These are phyloP conservation scores for Lactifluus pinguis DNA, from an alignment of 768 basidiomycete species.

Conservation along the genomic window DNA sequence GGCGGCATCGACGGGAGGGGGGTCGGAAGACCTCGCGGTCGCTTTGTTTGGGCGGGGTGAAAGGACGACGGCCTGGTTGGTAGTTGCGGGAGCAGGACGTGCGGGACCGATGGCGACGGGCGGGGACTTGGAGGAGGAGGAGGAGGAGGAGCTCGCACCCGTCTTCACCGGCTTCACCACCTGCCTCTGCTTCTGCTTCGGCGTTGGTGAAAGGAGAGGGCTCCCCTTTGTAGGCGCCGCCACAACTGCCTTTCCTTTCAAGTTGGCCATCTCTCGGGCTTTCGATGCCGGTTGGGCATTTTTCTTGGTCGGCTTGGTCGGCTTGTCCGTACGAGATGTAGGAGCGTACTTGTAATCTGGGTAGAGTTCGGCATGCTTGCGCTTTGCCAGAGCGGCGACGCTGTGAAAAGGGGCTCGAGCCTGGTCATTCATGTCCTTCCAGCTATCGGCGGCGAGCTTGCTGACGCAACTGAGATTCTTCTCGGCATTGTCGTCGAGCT, in stretches of 20 bases:
- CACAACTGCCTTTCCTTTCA: constrained; percentile 28
- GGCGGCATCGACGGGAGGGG: neutral
- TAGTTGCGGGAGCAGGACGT: constrained; percentile 18
- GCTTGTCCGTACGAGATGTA: constrained; percentile 26
- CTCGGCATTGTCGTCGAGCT: constrained; percentile 36
- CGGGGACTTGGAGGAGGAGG: neutral
- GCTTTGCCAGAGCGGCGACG: constrained; percentile 39
- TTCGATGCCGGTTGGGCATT: constrained; percentile 23
- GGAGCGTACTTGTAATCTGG: constrained; percentile 61
- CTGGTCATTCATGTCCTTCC: constrained; percentile 45
- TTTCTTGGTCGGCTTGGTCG: constrained; percentile 25
- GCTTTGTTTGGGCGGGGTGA: neutral
- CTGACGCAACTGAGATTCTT: constrained; percentile 67
- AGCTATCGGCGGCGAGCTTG: constrained; percentile 57
- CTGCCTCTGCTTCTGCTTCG: neutral
- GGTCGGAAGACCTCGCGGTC: neutral
- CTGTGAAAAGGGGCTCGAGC: constrained; percentile 40
- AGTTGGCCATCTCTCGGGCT: constrained; percentile 34
- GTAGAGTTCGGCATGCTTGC: constrained; percentile 39
- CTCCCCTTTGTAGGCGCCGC: constrained; percentile 27
- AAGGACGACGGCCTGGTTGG: constrained; percentile 21
- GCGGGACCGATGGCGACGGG: neutral
- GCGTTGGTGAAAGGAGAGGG: neutral
- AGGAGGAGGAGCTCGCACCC: neutral
- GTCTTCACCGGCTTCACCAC: neutral